Conservation (phyloP, 768 basidiomycete species). For the Trametes sanguinea region DNA sequence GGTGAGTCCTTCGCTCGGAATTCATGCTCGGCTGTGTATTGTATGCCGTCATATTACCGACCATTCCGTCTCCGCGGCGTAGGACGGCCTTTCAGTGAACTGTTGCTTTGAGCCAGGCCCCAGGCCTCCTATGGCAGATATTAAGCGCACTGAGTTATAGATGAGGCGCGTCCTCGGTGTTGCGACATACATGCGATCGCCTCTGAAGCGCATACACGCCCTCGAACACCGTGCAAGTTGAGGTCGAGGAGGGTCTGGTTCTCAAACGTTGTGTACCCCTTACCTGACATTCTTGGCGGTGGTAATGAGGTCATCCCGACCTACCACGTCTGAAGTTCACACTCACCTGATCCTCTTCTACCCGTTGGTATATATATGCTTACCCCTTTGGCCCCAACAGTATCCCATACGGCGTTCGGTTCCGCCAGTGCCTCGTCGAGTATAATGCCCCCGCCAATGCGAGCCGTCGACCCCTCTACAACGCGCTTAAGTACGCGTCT, state of each 20-base stretch:
- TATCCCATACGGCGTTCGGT: slow-evolving; percentile 86
- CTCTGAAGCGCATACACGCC: too few relatives aligned
- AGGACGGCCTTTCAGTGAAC: neutral
- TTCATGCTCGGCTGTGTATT: neutral
- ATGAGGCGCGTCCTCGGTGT: too few relatives aligned
- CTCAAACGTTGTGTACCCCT: neutral
- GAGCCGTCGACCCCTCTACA: slow-evolving; percentile 75
- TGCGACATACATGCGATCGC: too few relatives aligned
- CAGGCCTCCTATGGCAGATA: too few relatives aligned
- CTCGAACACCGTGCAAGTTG: neutral
- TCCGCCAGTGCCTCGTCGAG: slow-evolving; percentile 93
- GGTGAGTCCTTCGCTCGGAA: slow-evolving; percentile 47
- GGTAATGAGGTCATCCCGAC: neutral
- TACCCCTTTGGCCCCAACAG: slow-evolving; percentile 41
- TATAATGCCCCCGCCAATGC: slow-evolving; percentile 64
- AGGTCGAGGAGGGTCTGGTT: neutral
- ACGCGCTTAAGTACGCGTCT: slow-evolving; percentile 95
- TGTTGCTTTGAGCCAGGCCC: too few relatives aligned
- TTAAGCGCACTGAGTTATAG: too few relatives aligned
- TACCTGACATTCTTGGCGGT: slow-evolving; percentile 1
- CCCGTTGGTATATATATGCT: neutral
- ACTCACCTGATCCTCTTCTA: slow-evolving; percentile 2
- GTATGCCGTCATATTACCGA: neutral
- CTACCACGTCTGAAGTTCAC: neutral
- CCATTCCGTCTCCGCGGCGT: neutral